These are phyloP conservation scores for Aspergillaceae sp. DNA, from an alignment of 2,329 filamentous ascomycete genomes.

Conservation along the genomic window DNA sequence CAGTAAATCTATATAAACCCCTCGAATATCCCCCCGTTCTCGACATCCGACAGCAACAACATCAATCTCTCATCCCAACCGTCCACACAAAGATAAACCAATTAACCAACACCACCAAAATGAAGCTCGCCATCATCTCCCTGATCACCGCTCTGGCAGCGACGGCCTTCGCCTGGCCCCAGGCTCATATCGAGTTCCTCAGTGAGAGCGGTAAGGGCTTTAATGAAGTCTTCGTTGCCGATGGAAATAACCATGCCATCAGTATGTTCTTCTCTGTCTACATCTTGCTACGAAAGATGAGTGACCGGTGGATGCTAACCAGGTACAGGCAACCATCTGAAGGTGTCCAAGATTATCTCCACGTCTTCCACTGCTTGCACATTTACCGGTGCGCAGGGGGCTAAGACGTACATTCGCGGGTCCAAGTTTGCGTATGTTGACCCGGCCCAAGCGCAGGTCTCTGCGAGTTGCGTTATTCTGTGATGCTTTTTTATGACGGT, in stretches of 20 bases:
- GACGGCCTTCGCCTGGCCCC: neutral
- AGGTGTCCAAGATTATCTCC: slow-evolving; percentile 11
- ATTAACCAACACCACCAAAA: neutral
- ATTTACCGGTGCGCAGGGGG: too few species aligned
- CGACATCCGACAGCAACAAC: neutral
- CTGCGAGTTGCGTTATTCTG: too few species aligned
- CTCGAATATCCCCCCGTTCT: neutral
- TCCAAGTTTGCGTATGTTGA: too few species aligned
- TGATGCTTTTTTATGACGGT: too few species aligned
- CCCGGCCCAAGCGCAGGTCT: too few species aligned
- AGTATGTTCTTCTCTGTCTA: slow-evolving; percentile 3
- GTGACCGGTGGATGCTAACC: neutral
- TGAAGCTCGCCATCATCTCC: too few species aligned
- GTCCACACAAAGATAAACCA: too few species aligned
- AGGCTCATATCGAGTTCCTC: slow-evolving; percentile 9
- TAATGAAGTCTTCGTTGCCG: slow-evolving; percentile 9
- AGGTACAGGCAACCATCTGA: slow-evolving; percentile 10
- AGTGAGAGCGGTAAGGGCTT: slow-evolving; percentile 14
- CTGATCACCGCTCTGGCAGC: neutral
- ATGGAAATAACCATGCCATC: slow-evolving; percentile 8
- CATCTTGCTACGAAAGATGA: neutral
- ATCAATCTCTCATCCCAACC: neutral
- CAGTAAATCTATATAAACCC: neutral
- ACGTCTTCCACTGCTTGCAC: too few species aligned
- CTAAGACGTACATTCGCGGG: too few species aligned